Evolutionary conservation across 495 filamentous ascomycete genomes (phyloP).

Genomic region (Neurospora sp.): DNA sequence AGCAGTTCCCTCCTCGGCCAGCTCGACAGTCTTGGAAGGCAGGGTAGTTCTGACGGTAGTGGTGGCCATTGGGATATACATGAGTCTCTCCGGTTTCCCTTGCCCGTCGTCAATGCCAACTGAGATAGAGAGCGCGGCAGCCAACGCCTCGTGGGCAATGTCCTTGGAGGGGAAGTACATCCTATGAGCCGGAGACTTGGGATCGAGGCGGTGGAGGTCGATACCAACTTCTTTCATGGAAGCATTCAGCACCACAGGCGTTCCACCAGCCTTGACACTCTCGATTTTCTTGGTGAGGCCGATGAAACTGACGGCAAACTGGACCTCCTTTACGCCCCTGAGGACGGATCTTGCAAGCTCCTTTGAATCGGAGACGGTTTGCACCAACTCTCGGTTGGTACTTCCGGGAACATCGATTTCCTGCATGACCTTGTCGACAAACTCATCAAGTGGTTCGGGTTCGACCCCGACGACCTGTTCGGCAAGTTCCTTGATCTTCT

Average conservation of each 20-base stretch:
- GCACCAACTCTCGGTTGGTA: slow-evolving; percentile 62
- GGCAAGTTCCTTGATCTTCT: slow-evolving; percentile 23
- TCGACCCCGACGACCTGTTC: slow-evolving; percentile 13
- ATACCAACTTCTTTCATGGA: slow-evolving; percentile 94
- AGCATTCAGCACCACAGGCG: slow-evolving; percentile 67
- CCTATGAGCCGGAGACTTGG: slow-evolving; percentile 86
- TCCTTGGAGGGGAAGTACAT: slow-evolving; percentile 98
- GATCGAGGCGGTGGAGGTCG: slow-evolving; percentile 87
- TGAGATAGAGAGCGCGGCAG: slow-evolving; percentile 85
- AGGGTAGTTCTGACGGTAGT: slow-evolving; percentile 91
- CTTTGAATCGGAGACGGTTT: slow-evolving; percentile 84
- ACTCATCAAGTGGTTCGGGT: slow-evolving; percentile 42
- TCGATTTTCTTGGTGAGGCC: slow-evolving; percentile 70
- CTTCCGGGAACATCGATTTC: slow-evolving; percentile 67
- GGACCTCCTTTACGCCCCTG: slow-evolving; percentile 88
- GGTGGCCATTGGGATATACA: slow-evolving; percentile 96
- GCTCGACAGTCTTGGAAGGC: slow-evolving; percentile 85
- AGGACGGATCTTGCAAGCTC: slow-evolving; percentile 86
- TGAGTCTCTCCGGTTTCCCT: slow-evolving; percentile 71
- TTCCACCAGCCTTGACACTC: slow-evolving; percentile 50
- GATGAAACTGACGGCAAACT: slow-evolving; percentile 90
- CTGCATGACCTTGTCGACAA: slow-evolving; percentile 66
- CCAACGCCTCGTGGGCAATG: slow-evolving; percentile 87
- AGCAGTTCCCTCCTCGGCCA: slow-evolving; percentile 60
- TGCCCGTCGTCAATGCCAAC: slow-evolving; percentile 82